Conservation (phyloP, 2,329 filamentous ascomycete species). For the Chrysosporium queenslandicum region DNA sequence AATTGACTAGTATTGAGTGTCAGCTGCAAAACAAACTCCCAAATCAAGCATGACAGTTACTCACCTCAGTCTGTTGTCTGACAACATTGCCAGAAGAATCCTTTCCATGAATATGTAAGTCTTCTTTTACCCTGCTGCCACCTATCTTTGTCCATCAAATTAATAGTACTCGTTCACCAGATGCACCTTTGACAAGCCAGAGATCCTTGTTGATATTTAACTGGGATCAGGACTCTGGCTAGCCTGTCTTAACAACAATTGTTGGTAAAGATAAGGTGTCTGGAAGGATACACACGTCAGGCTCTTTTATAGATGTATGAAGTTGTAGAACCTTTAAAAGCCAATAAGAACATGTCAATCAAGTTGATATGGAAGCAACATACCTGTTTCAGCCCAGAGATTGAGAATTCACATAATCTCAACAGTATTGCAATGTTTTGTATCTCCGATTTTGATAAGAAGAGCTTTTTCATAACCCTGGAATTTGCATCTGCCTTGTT, state of each 20-base stretch:
- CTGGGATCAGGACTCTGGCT: constrained; percentile 9
- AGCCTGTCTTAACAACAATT: constrained; percentile 11
- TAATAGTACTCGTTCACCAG: constrained; percentile 9
- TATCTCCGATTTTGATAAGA: too few relatives aligned
- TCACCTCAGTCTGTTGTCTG: not conserved
- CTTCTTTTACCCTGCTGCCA: not conserved
- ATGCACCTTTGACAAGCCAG: constrained; percentile 9
- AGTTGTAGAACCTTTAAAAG: not conserved
- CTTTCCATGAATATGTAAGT: not conserved
- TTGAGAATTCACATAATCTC: too few relatives aligned
- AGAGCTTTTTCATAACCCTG: too few relatives aligned
- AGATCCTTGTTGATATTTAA: constrained; percentile 7
- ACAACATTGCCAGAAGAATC: not conserved
- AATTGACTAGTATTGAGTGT: not conserved
- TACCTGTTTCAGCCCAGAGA: not conserved
- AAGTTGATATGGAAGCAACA: not conserved
- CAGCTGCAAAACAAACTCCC: not conserved
- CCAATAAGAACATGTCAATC: not conserved
- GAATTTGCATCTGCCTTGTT: too few relatives aligned
- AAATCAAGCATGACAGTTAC: not conserved
- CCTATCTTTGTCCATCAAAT: constrained; percentile 11
- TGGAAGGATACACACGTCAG: constrained; percentile 9
- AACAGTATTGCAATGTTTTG: too few relatives aligned
- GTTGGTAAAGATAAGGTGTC: constrained; percentile 6
- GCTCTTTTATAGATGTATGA: constrained; percentile 7